Conservation (phyloP, 345 rosid species). For the Orychophragmus violaceus region DNA sequence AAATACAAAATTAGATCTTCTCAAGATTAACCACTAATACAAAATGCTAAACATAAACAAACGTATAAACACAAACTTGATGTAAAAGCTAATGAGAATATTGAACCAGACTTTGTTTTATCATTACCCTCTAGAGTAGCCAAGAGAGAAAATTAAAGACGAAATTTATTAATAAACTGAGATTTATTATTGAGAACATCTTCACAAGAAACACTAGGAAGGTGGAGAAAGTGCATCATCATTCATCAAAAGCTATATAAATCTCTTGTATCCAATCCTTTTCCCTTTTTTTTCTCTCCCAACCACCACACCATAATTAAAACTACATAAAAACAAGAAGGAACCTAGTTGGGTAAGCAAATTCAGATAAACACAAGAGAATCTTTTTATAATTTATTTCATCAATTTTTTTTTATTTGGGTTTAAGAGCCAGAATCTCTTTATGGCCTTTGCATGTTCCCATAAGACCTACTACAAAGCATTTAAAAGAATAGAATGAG, state of each 20-base stretch:
- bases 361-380: constrained; percentile 17
- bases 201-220: constrained; percentile 16
- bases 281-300: neutral
- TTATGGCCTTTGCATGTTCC: constrained; percentile 23
- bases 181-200: neutral
- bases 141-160: no score
- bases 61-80: no score
- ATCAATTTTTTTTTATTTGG: neutral
- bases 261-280: constrained; percentile 8
- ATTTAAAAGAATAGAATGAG: constrained; percentile 19
- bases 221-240: constrained; percentile 29
- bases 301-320: constrained; percentile 33
- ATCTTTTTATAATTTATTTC: neutral
- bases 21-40: no score
- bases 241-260: constrained; percentile 15
- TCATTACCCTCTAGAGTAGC: no score
- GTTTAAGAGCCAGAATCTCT: constrained; percentile 17
- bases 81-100: no score
- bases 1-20: no score
- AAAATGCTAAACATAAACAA: no score
- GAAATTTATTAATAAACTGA: no score
- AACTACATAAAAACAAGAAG: constrained; percentile 19
- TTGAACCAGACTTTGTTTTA: no score
- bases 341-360: constrained; percentile 27
- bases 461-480: constrained; percentile 21